phyloP scores from a whole-genome alignment of 2,329 filamentous ascomycete genomes.

The Nothophoma quercina region DNA sequence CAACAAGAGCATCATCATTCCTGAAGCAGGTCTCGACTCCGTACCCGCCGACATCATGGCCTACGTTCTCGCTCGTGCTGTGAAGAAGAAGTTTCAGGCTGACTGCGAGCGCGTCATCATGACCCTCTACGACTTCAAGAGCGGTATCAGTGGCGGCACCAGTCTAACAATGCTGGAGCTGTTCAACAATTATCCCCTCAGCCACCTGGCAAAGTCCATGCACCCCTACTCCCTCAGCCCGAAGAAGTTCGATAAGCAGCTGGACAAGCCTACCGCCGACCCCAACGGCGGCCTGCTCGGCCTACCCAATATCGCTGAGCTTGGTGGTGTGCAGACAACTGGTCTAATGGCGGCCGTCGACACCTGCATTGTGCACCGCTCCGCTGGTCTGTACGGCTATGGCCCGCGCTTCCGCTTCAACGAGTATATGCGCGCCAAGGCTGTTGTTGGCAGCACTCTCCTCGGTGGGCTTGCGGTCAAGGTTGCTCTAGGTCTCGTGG shows the following conservation, averaged over 20 bases:
- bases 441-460: too few species aligned
- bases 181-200: constrained; percentile 57
- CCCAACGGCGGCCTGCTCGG: constrained; percentile 56
- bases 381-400: constrained; percentile 65
- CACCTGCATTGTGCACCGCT: constrained; percentile 65
- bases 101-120: constrained; percentile 61
- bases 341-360: constrained; percentile 62
- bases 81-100: constrained; percentile 60
- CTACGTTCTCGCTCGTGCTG: constrained; percentile 60
- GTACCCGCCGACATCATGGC: constrained; percentile 67
- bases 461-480: constrained; percentile 59
- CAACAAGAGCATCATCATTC: constrained; percentile 68
- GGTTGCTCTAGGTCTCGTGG: constrained; percentile 54
- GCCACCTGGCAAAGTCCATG: constrained; percentile 57
- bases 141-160: constrained; percentile 61
- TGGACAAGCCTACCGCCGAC: constrained; percentile 35
- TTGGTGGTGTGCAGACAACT: constrained; percentile 67
- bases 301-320: constrained; percentile 60
- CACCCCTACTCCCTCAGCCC: constrained; percentile 62
- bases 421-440: constrained; percentile 63
- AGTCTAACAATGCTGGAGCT: constrained; percentile 70
- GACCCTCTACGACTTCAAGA: constrained; percentile 62
- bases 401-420: constrained; percentile 65
- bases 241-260: constrained; percentile 47
- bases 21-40: constrained; percentile 67